Evolutionary conservation across 805 yeast genomes (phyloP).

Genomic region (Sugiyamaella chiloensis): DNA sequence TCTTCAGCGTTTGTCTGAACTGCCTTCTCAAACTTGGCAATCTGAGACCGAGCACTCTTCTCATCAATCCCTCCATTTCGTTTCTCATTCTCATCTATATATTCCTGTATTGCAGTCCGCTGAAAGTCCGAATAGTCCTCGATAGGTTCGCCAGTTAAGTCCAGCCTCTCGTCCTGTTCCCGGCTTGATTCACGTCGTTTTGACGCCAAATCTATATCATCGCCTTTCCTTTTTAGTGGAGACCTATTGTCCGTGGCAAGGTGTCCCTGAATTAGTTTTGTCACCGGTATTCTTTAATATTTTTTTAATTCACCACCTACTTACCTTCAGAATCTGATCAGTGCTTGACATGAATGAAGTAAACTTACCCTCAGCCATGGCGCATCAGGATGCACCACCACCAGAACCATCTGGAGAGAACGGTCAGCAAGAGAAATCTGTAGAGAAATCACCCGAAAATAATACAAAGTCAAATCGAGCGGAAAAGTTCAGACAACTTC

Average conservation of each 20-base stretch:
- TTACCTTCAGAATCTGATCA: conserved; percentile 8
- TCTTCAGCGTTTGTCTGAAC: conserved; percentile 19
- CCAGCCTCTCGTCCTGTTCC: too few relatives aligned
- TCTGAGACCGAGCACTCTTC: conserved; percentile 1
- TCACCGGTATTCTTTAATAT: conserved; percentile 10
- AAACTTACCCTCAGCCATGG: conserved; percentile 4
- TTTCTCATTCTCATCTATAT: not conserved
- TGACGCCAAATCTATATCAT: not conserved
- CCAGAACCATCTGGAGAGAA: not conserved
- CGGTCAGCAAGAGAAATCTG: not conserved
- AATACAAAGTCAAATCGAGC: too few relatives aligned
- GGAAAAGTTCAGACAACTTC: conserved; percentile 30
- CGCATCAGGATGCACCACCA: not conserved
- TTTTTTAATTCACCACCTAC: too few relatives aligned
- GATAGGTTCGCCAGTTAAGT: too few relatives aligned
- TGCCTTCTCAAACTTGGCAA: conserved; percentile 28
- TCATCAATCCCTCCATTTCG: not conserved
- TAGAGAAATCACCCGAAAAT: too few relatives aligned
- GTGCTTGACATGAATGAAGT: conserved; percentile 5
- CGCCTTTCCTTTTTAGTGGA: too few relatives aligned
- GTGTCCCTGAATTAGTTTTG: conserved; percentile 19
- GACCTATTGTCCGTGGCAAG: too few relatives aligned
- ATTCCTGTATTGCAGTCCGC: not conserved
- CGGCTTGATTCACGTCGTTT: not conserved
- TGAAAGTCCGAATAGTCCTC: not conserved